Base-by-base conservation (phyloP, 352 stramenopile genomes). In the Phytophthora pinifolia region DNA sequence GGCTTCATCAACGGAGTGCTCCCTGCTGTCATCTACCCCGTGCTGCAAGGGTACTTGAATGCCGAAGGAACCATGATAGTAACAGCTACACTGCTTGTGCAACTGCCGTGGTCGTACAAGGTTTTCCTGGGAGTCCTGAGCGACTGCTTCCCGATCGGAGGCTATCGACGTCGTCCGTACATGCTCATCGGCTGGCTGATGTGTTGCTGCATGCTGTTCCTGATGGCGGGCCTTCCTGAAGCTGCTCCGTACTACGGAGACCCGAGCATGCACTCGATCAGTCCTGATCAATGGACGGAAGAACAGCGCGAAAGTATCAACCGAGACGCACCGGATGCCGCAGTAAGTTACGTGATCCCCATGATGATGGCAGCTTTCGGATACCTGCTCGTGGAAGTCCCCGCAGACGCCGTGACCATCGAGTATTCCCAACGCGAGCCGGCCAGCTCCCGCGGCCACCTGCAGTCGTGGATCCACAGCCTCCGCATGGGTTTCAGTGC, bases 361-460 rank as follows among this genome's bases (percentile, higher is more conserved):
- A 88, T 89, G 78, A 88, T 87, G 79, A 59, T 89, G 22, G 70
- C 76, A n/a, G 59, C 76, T 0, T 82, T 89, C 42, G 78, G 81
- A 9, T 91, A 82, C 56, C 51, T 91, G 10, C 35, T 88, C 17
- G 54, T 70, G 3, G 76, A 91, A 27, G 76, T 86, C 7, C 61
- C 78, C 2, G 67, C 76, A 2, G 80, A 91, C 25, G 76, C 83
- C 0, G 66, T 89, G 27, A 67, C 82, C 5, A 79, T 92, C 9
- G 76, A 89, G 60, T 69, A 74, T 35, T 64, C 74, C 45, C 65
- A 88, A 57, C 65, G 75, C 18, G 77, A 92, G 39, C 77, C 72
- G 0, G 36, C 68, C 1, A 66, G 65, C 9, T 77, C 66, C 13
- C 67, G 80, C 15, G 78, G 78, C 3, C 71, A 65, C 2, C 45